Evolutionary conservation across 169 alveolate genomes (phyloP).

Genomic region (Plasmodium coatneyi): DNA sequence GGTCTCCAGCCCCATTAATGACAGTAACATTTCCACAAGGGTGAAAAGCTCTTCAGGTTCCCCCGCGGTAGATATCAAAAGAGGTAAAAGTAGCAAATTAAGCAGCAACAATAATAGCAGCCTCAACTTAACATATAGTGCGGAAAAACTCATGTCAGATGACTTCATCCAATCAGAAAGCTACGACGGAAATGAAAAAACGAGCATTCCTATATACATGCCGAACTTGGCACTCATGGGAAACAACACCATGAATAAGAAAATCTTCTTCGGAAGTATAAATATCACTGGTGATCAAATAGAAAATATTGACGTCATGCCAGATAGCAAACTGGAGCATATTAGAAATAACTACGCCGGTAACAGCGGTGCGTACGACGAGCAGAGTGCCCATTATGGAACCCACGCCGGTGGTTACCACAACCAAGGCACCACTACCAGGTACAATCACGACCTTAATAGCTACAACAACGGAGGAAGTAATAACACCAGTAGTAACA

Average conservation of each 20-base stretch:
- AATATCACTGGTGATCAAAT: slow-evolving; percentile 62
- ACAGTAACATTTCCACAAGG: not conserved
- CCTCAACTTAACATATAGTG: not conserved
- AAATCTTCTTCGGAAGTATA: slow-evolving; percentile 70
- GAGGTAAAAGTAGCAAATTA: slow-evolving; percentile 24
- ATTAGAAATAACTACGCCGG: not conserved
- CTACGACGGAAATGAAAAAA: slow-evolving; percentile 19
- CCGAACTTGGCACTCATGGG: slow-evolving; percentile 47
- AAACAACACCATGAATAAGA: slow-evolving; percentile 22
- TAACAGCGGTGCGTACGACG: not conserved
- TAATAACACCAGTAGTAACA: not conserved
- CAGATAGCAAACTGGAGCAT: not conserved
- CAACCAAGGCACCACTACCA: not conserved
- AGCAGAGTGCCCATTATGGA: not conserved
- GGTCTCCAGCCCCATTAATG: not conserved
- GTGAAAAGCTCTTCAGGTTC: not conserved
- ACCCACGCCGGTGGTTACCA: not conserved
- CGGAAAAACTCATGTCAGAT: slow-evolving; percentile 1
- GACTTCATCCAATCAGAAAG: not conserved
- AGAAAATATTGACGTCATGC: slow-evolving; percentile 25
- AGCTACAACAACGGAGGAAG: not conserved
- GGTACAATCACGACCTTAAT: not conserved
- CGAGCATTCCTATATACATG: slow-evolving; percentile 51
- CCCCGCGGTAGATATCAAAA: slow-evolving; percentile 1
- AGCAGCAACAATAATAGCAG: not conserved